A percentile compares a stretch with the other conserved stretches of the same genome.
Evolutionary conservation across 768 basidiomycete genomes (phyloP).

Genomic region (Leucogyrophana mollusca): DNA sequence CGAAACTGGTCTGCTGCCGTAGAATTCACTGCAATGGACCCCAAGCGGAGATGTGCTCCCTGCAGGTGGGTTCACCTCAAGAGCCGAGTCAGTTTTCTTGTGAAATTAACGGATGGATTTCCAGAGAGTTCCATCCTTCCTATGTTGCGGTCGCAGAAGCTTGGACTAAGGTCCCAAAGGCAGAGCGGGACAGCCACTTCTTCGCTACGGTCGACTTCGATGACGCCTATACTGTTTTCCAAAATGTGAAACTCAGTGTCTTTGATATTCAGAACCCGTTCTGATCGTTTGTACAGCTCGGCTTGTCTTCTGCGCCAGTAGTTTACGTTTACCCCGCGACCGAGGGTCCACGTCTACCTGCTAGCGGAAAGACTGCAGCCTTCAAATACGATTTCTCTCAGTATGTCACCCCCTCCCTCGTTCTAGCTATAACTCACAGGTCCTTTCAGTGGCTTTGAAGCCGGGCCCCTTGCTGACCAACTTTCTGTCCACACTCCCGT

Average conservation of each 20-base stretch:
- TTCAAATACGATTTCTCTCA: conserved; percentile 76
- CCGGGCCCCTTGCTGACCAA: conserved; percentile 72
- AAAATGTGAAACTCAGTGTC: conserved; percentile 52
- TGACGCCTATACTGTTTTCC: conserved; percentile 71
- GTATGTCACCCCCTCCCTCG: conserved; percentile 38
- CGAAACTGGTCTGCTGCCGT: conserved; percentile 89
- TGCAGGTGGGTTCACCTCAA: conserved; percentile 71
- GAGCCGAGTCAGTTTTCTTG: neutral
- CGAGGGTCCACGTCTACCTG: conserved; percentile 65
- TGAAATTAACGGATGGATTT: conserved; percentile 4
- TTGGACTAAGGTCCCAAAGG: conserved; percentile 65
- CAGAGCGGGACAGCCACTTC: conserved; percentile 80
- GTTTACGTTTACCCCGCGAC: conserved; percentile 74
- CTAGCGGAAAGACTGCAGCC: conserved; percentile 51
- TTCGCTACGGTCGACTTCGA: conserved; percentile 92
- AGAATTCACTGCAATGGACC: conserved; percentile 84
- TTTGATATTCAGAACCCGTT: neutral
- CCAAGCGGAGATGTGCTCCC: conserved; percentile 81
- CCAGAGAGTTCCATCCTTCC: conserved; percentile 82
- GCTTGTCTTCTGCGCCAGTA: conserved; percentile 80
- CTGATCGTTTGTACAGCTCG: conserved; percentile 54
- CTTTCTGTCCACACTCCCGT: conserved; percentile 74
- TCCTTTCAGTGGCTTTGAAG: conserved; percentile 72
- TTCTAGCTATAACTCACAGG: conserved; percentile 5
- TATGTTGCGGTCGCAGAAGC: conserved; percentile 81